Conservation (phyloP, 2,329 filamentous ascomycete species). For the Lachnellula cervina region DNA sequence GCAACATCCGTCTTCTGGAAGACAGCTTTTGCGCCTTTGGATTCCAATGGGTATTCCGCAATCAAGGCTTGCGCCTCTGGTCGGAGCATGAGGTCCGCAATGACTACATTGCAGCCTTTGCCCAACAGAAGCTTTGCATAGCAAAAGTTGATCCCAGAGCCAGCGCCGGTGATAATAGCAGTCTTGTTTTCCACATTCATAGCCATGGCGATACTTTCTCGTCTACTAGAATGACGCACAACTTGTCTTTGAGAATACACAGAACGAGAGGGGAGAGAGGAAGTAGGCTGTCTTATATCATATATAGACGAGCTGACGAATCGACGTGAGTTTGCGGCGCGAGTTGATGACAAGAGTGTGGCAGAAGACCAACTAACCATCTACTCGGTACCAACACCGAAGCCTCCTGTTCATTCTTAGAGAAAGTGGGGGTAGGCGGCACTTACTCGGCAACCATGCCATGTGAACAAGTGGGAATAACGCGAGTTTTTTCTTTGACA, state of each 20-base stretch:
- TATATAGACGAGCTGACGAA: not conserved
- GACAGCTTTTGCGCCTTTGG: constrained; percentile 29
- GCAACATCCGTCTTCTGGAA: constrained; percentile 44
- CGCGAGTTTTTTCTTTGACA: too few species aligned
- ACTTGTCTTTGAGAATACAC: not conserved
- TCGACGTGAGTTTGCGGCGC: too few species aligned
- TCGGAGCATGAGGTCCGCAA: constrained; percentile 41
- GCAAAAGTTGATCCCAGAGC: constrained; percentile 46
- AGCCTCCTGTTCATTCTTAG: too few species aligned
- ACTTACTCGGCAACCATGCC: too few species aligned
- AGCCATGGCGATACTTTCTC: constrained; percentile 15
- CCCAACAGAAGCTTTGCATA: constrained; percentile 41
- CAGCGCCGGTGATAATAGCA: constrained; percentile 50
- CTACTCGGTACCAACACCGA: too few species aligned
- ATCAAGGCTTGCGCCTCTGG: constrained; percentile 38
- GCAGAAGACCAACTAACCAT: too few species aligned
- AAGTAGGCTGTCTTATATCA: not conserved
- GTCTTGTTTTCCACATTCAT: constrained; percentile 40
- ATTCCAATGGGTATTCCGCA: constrained; percentile 10
- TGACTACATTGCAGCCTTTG: constrained; percentile 40
- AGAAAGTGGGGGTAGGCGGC: too few species aligned
- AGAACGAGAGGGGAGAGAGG: not conserved
- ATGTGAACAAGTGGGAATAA: too few species aligned
- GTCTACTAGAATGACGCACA: not conserved
- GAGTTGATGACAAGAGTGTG: too few species aligned